Base-by-base conservation (phyloP, 1,139 yeast species). In the Schwanniomyces etchellsii region DNA sequence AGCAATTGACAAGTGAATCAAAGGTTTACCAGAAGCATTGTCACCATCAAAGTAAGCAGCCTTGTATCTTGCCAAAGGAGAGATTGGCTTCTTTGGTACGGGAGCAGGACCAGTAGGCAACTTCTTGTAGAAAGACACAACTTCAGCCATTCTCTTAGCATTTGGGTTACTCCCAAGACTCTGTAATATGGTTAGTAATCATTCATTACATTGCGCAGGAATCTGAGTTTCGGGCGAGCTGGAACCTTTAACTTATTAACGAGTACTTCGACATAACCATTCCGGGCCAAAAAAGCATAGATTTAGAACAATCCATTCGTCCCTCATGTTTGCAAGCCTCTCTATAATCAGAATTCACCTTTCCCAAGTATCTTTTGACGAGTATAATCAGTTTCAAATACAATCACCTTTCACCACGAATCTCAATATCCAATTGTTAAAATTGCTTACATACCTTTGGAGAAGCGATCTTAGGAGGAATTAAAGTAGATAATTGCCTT, bases 391-490 rank as follows among this genome's bases (percentile, higher is more conserved):
- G n/a, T n/a, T n/a, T n/a, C n/a, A n/a, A n/a, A n/a, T n/a, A n/a
- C n/a, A n/a, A n/a, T n/a, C n/a, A n/a, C n/a, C n/a, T n/a, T n/a
- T n/a, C n/a, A n/a, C n/a, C n/a, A n/a, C n/a, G n/a, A n/a, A n/a
- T n/a, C n/a, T n/a, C n/a, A n/a, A n/a, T n/a, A n/a, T n/a, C n/a
- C n/a, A n/a, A n/a, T n/a, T n/a, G n/a, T n/a, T n/a, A n/a, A 7
- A n/a, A 18, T 18, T 18, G n/a, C n/a, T 18, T 23, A 81, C 89
- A 56, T 76, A 82, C 93, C 66, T 80, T 75, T 35, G 95, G 93
- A 43, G 97, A 88, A 38, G 96, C 96, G 58, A 91, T 81, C 93
- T 91, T 91, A 59, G 98, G 98, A 52, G 98, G 98, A 57, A 91
- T 88, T 70, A 91, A 76, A 54, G 97, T 83, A 48, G 97, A 88